Conservation (phyloP, 345 rosid species). For the Chamaenerion angustifolium region DNA sequence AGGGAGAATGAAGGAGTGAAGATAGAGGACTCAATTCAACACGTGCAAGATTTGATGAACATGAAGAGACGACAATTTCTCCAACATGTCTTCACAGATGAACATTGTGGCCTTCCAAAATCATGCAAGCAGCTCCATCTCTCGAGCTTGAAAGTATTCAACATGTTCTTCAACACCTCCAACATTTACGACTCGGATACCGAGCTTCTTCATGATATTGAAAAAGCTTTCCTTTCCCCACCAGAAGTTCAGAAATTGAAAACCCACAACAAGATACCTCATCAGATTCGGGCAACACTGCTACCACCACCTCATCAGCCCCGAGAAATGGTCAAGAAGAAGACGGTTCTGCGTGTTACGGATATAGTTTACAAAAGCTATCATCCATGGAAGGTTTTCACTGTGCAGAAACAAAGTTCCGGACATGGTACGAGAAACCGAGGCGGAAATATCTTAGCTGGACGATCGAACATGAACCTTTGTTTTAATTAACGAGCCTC, state of each 20-base stretch:
- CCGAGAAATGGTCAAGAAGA: no score
- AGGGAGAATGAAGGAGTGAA: slow-evolving; percentile 17
- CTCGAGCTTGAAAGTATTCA: slow-evolving; percentile 24
- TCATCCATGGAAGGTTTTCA: no score
- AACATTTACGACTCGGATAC: slow-evolving; percentile 29
- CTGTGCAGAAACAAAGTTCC: no score
- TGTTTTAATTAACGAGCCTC: no score
- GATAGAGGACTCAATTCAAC: slow-evolving; percentile 28
- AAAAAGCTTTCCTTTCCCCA: slow-evolving; percentile 38
- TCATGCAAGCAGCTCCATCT: slow-evolving; percentile 27
- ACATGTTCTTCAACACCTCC: slow-evolving; percentile 34
- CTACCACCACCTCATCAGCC: no score
- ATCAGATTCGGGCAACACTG: no score
- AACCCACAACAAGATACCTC: no score
- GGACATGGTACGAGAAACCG: no score
- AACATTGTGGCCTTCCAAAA: slow-evolving; percentile 28
- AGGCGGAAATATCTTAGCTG: no score
- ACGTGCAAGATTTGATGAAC: slow-evolving; percentile 15
- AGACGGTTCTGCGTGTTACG: no score
- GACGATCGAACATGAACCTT: no score
- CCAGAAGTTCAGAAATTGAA: slow-evolving; percentile 3
- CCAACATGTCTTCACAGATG: slow-evolving; percentile 22
- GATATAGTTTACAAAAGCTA: no score
- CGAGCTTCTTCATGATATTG: slow-evolving; percentile 30
- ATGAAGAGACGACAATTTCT: slow-evolving; percentile 24